Base-by-base conservation (phyloP, 495 filamentous ascomycete species). In the Aspergillus carlsbadensis region DNA sequence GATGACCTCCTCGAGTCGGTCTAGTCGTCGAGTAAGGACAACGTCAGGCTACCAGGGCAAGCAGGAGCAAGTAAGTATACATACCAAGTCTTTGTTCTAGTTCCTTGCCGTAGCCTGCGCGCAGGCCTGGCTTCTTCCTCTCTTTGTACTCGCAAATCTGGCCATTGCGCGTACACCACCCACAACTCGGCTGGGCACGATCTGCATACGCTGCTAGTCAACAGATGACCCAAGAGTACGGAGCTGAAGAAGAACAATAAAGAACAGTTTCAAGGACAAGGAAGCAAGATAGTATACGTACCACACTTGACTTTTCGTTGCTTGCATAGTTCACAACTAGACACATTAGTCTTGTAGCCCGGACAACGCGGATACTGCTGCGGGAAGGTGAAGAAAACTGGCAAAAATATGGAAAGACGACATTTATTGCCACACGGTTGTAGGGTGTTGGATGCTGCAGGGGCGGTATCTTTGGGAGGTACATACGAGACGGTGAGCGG, bases 91-190 rank as follows among this genome's bases (percentile, higher is more conserved):
- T 79, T 59, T 91, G 87, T 67, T 96, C 91, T 36, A 96, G 73
- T 71, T 96, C 91, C 52, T 91, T 81, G 1, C 91, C 91, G 68
- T 95, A 96, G 1, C 91, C 91, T 45, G 91, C 91, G 55, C 90
- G 76, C 44, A 93, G 73, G 1, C 89, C 90, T 18, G 90, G 90
- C 68, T 93, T 93, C 74, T 91, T 93, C 17, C 90, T 81, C 64
- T 90, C 88, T 65, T 86, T 90, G 70, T 94, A 94, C 67, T 92
- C 87, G 73, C 90, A 94, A 22, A 75, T 36, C 39, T 89, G 86
- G 6, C 81, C 81, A 68, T 95, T 95, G 52, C 89, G 84, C 61
- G 78, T 78, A 65, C 91, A 96, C 91, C 91, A 95, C 41, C 91
- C 91, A 70, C 91, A 96, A 54, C 84, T 85, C 8, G 91, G 91